These are phyloP conservation scores for Veloporphyrellus conicus DNA, from an alignment of 1,284 basidiomycete genomes.

Conservation along the genomic window DNA sequence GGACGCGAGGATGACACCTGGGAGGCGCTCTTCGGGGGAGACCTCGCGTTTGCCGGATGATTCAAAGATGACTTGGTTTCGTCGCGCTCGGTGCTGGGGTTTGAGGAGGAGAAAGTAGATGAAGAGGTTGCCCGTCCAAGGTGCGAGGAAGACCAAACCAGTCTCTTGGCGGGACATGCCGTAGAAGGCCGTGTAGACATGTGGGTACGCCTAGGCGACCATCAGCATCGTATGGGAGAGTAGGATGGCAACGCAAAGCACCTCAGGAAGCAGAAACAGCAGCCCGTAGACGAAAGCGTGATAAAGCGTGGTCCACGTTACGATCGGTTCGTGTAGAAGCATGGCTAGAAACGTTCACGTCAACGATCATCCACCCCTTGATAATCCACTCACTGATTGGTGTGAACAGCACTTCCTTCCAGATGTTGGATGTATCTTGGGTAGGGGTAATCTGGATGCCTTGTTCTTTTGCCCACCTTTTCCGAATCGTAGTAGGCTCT, in stretches of 20 bases:
- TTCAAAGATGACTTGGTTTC: conserved; percentile 8
- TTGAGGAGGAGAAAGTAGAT: conserved; percentile 25
- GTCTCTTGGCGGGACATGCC: conserved; percentile 25
- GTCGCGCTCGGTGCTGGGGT: conserved; percentile 17
- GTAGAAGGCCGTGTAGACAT: conserved; percentile 20
- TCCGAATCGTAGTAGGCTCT: conserved; percentile 20
- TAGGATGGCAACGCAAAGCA: background rate
- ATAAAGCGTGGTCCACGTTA: conserved; percentile 28
- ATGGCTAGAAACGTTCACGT: conserved; percentile 16
- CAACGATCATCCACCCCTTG: background rate
- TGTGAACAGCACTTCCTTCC: conserved; percentile 18
- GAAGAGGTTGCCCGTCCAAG: conserved; percentile 23
- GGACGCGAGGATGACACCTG: conserved; percentile 22
- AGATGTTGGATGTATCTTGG: conserved; percentile 8
- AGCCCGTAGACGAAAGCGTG: conserved; percentile 29
- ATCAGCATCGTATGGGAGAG: background rate
- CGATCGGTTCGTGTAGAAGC: conserved; percentile 26
- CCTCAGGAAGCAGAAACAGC: conserved; percentile 28
- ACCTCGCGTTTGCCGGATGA: conserved; percentile 20
- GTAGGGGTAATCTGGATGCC: background rate
- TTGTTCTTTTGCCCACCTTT: conserved; percentile 12
- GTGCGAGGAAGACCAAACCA: conserved; percentile 24
- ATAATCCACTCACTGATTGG: conserved; percentile 23
- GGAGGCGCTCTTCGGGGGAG: conserved; percentile 27
- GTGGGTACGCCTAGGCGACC: conserved; percentile 20